These are phyloP conservation scores for Nakazawaea peltata DNA, from an alignment of 805 yeast genomes.

Conservation along the genomic window DNA sequence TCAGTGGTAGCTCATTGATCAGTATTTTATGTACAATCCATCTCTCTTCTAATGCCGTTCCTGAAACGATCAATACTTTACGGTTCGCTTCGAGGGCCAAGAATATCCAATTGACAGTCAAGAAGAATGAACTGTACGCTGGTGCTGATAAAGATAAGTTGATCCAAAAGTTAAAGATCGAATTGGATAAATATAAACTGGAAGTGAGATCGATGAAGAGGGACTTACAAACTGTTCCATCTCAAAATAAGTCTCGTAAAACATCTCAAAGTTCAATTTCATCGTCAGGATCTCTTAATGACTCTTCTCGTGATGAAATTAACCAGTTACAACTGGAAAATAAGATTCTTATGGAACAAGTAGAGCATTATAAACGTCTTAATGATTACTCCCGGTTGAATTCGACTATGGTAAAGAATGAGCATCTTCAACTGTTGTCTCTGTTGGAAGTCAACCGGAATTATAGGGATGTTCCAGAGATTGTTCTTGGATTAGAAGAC, in stretches of 20 bases:
- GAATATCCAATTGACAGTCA: constrained; percentile 66
- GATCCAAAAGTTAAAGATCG: constrained; percentile 47
- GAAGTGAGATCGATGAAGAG: constrained; percentile 35
- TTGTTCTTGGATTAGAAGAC: constrained; percentile 39
- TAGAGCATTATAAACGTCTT: constrained; percentile 62
- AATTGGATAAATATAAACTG: constrained; percentile 52
- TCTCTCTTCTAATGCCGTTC: constrained; percentile 45
- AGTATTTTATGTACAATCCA: constrained; percentile 85
- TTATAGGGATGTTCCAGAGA: constrained; percentile 21
- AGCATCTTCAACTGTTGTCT: constrained; percentile 45
- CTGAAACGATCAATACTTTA: constrained; percentile 81
- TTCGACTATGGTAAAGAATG: constrained; percentile 46
- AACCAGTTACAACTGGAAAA: constrained; percentile 52
- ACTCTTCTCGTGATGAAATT: constrained; percentile 21
- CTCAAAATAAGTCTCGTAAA: not conserved
- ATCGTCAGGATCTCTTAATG: not conserved
- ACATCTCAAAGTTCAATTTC: constrained; percentile 1
- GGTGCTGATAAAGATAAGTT: constrained; percentile 38
- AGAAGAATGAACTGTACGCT: constrained; percentile 33
- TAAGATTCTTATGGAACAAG: constrained; percentile 51
- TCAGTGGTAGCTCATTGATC: constrained; percentile 80
- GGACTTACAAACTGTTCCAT: constrained; percentile 1
- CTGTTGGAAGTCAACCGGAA: constrained; percentile 16
- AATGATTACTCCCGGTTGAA: constrained; percentile 33
- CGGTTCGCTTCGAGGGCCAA: constrained; percentile 93